Evolutionary conservation across 1,139 yeast genomes (phyloP).

Genomic region (Pichia cactophila): DNA sequence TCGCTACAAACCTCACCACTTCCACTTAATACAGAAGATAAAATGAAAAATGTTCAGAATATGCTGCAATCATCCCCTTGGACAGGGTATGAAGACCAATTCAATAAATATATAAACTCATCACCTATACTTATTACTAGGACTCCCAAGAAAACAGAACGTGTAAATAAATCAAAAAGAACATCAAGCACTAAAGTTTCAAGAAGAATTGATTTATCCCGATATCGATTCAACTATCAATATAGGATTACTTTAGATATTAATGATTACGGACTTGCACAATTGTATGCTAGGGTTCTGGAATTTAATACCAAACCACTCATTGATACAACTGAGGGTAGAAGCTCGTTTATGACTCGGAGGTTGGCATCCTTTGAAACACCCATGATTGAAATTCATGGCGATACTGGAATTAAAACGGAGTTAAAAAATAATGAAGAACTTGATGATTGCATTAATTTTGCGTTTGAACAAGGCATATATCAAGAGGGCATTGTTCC

Average conservation of each 20-base stretch:
- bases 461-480: not conserved
- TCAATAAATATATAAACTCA: constrained; percentile 11
- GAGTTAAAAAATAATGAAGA: not conserved
- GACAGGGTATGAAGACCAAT: constrained; percentile 6
- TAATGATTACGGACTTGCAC: constrained; percentile 10
- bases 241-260: constrained; percentile 8
- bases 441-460: not conserved
- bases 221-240: constrained; percentile 5
- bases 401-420: not conserved
- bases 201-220: not conserved
- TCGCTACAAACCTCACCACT: constrained; percentile 14
- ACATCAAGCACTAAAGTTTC: not conserved
- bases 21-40: constrained; percentile 1
- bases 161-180: not conserved
- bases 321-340: not conserved
- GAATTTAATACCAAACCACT: not conserved
- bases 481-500: constrained; percentile 1
- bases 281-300: constrained; percentile 8
- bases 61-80: not conserved
- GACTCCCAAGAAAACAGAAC: not conserved
- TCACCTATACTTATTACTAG: constrained; percentile 10
- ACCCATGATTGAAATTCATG: not conserved
- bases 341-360: not conserved
- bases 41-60: not conserved
- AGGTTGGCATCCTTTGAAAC: not conserved